Conservation (phyloP, 495 filamentous ascomycete genomes). For the Xylaria intraflava region DNA sequence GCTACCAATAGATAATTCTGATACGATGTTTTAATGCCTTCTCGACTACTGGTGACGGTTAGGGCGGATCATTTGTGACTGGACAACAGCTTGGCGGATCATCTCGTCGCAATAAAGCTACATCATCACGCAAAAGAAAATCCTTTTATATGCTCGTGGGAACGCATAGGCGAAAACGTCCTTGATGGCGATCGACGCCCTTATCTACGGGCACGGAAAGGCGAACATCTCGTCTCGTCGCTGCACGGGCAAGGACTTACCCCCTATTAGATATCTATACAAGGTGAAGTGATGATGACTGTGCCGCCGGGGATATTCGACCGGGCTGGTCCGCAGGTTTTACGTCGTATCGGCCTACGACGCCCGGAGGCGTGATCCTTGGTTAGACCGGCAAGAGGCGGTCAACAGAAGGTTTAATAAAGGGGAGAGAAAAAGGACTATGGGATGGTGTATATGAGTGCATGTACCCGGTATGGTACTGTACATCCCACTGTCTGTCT, state of each 20-base stretch:
- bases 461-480: background rate
- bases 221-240: background rate
- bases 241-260: background rate
- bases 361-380: background rate
- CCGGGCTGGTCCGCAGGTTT: background rate
- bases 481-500: too few species aligned
- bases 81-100: background rate
- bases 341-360: background rate
- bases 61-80: background rate
- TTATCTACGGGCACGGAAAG: background rate
- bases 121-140: background rate
- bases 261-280: background rate
- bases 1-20: constrained; percentile 7
- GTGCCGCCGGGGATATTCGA: too few species aligned
- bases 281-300: too few species aligned
- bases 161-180: background rate
- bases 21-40: constrained; percentile 7
- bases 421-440: background rate
- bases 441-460: background rate
- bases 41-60: background rate
- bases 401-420: background rate
- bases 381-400: background rate
- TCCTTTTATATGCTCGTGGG: background rate
- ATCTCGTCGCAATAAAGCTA: background rate
- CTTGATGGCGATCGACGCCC: background rate